Conservation (phyloP, 2,329 filamentous ascomycete genomes). For the Alternaria ventricosa region DNA sequence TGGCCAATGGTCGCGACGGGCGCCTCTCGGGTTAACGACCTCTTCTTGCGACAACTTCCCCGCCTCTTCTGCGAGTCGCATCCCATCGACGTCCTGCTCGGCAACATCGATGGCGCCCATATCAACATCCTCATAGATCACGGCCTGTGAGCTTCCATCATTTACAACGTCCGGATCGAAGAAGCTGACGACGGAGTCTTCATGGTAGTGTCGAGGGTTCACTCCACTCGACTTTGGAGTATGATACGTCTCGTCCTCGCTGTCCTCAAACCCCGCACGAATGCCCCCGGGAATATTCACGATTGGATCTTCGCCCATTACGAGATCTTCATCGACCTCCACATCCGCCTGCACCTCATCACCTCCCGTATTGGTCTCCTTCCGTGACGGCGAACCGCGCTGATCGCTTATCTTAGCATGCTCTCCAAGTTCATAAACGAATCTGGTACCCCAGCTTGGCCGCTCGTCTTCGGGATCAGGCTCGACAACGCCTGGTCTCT, state of each 20-base stretch:
- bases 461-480: not conserved
- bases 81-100: not conserved
- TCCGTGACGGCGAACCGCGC: not conserved
- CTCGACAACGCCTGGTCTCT: not conserved
- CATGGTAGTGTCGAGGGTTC: not conserved
- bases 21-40: not conserved
- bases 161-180: not conserved
- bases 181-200: not conserved
- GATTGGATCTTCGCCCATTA: too few relatives aligned
- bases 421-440: not conserved
- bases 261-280: not conserved
- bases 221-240: not conserved
- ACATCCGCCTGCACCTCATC: too few relatives aligned
- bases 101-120: not conserved
- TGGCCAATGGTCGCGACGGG: not conserved
- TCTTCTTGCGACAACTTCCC: not conserved
- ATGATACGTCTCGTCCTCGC: not conserved
- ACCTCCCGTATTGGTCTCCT: not conserved
- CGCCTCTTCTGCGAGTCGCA: not conserved
- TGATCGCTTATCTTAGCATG: not conserved
- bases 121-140: not conserved
- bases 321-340: too few relatives aligned
- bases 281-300: not conserved
- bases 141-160: not conserved
- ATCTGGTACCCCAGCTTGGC: not conserved